Percentiles rank a stretch among this genome's conserved stretches.
These are phyloP conservation scores for Przewalskia tangutica DNA, from an alignment of 257 asterid species.

Conservation along the genomic window DNA sequence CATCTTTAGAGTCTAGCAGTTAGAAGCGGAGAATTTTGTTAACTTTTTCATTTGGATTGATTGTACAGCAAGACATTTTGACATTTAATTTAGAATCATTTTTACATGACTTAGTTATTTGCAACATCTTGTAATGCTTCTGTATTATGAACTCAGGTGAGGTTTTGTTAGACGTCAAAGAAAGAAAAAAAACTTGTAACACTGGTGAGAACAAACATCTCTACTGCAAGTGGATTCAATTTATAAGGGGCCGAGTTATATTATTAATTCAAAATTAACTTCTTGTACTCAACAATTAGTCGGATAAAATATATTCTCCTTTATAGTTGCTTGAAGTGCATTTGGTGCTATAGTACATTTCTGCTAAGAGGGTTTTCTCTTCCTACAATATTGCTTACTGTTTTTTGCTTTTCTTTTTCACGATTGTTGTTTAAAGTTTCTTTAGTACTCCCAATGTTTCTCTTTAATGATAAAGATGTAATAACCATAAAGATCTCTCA, in stretches of 20 bases:
- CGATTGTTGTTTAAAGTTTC: not conserved
- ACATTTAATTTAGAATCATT: not conserved
- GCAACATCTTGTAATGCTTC: constrained; percentile 11
- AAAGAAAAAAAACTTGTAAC: not conserved
- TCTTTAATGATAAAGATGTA: too few relatives aligned
- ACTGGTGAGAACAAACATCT: not conserved
- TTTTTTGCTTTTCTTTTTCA: not conserved
- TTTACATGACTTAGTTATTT: not conserved
- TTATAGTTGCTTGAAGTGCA: not conserved
- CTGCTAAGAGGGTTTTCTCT: not conserved
- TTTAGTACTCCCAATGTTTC: too few relatives aligned
- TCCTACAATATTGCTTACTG: not conserved
- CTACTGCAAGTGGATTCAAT: not conserved
- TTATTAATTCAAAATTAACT: not conserved
- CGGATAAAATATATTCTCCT: not conserved
- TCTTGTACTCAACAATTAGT: not conserved
- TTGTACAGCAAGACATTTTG: constrained; percentile 33
- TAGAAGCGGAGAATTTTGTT: constrained; percentile 37
- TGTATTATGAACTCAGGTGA: not conserved
- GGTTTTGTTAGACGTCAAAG: not conserved
- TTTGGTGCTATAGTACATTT: not conserved
- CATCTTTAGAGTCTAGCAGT: constrained; percentile 34
- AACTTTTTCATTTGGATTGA: constrained; percentile 5
- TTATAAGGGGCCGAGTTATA: not conserved
- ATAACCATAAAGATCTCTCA: too few relatives aligned